A percentile compares a stretch with the other conserved stretches of the same genome.
These are phyloP conservation scores for Poterioochromonas sp. DNA, from an alignment of 352 stramenopile species.

Conservation along the genomic window DNA sequence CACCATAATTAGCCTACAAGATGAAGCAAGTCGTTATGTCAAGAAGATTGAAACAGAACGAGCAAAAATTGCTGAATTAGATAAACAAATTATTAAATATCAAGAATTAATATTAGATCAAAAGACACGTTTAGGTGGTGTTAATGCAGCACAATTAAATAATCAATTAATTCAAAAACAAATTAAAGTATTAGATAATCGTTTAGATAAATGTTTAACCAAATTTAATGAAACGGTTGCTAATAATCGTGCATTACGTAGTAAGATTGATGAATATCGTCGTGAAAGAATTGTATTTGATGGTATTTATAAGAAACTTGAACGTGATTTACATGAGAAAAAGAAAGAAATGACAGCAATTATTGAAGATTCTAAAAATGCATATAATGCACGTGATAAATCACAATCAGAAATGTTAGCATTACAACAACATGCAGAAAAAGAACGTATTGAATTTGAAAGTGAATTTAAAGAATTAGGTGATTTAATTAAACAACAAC, in stretches of 20 bases:
- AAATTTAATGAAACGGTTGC: constrained; percentile 92
- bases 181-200: constrained; percentile 87
- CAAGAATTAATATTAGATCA: constrained; percentile 59
- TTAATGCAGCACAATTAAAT: constrained; percentile 87
- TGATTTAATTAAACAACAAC: constrained; percentile 56
- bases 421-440: constrained; percentile 76
- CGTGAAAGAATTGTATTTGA: constrained; percentile 85
- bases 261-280: constrained; percentile 83
- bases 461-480: constrained; percentile 57
- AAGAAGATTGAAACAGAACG: constrained; percentile 49
- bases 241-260: constrained; percentile 73
- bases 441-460: constrained; percentile 61
- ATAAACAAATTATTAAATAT: constrained; percentile 58
- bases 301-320: constrained; percentile 76
- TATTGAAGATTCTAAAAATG: constrained; percentile 85
- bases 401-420: constrained; percentile 78
- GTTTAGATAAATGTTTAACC: constrained; percentile 87
- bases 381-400: constrained; percentile 83
- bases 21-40: constrained; percentile 50
- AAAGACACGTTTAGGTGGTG: constrained; percentile 85
- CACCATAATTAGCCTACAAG: constrained; percentile 50
- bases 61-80: constrained; percentile 65
- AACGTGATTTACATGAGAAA: constrained; percentile 80
- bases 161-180: constrained; percentile 88
- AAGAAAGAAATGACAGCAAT: constrained; percentile 88